Percentiles rank a stretch among this genome's conserved stretches.
Evolutionary conservation across 306 rosid species (phyloP).

Genomic region (Quercus rubra): DNA sequence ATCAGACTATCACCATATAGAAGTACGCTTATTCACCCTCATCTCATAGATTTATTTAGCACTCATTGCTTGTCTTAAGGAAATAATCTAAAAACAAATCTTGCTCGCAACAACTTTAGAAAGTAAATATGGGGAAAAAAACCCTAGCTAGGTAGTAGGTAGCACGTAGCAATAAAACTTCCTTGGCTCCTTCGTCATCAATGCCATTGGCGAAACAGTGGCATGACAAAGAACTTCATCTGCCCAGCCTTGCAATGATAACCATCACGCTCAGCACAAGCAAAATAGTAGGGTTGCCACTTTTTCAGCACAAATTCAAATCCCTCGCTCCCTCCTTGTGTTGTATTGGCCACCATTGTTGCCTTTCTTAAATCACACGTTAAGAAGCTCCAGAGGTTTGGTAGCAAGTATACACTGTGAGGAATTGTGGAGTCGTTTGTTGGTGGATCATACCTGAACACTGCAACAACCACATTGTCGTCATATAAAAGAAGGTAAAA

Average conservation of each 20-base stretch:
- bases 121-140: too few relatives aligned
- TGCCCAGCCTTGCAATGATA: slow-evolving; percentile 57
- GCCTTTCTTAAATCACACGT: slow-evolving; percentile 54
- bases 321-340: slow-evolving; percentile 57
- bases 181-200: slow-evolving; percentile 9
- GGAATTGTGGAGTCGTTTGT: slow-evolving; percentile 29
- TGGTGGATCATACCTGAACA: slow-evolving; percentile 73
- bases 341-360: slow-evolving; percentile 27
- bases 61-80: too few relatives aligned
- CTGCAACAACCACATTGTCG: slow-evolving; percentile 24
- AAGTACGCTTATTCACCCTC: too few relatives aligned
- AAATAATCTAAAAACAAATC: too few relatives aligned
- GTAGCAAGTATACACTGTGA: slow-evolving; percentile 61
- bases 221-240: slow-evolving; percentile 63
- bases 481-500: background rate
- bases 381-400: slow-evolving; percentile 32
- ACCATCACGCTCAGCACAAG: slow-evolving; percentile 56
- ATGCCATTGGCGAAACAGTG: slow-evolving; percentile 32
- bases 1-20: too few relatives aligned
- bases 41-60: too few relatives aligned
- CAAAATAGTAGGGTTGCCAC: slow-evolving; percentile 61
- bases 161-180: background rate
- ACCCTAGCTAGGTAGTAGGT: background rate
- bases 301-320: slow-evolving; percentile 46
- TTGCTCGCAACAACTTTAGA: too few relatives aligned